Percentiles rank a stretch among this genome's conserved stretches.
Evolutionary conservation across 306 rosid species (phyloP).

Genomic region (Pachyrhizus erosus): DNA sequence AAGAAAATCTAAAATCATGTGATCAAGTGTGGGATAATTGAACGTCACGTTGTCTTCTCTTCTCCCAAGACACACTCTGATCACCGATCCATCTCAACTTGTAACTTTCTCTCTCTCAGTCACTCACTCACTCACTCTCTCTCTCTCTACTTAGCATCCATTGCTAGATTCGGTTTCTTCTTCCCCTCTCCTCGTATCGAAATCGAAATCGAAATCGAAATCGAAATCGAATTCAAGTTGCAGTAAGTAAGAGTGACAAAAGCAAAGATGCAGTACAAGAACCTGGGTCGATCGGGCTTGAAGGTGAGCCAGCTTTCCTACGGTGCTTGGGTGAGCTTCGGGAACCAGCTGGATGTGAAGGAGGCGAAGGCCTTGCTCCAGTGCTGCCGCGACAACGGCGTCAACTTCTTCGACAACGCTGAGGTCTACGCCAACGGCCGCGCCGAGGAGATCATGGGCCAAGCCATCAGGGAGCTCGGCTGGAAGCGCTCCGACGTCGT

Average conservation of each 20-base stretch:
- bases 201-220: not conserved
- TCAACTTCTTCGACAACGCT: conserved; percentile 99
- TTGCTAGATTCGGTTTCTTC: too few relatives aligned
- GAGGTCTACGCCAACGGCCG: conserved; percentile 97
- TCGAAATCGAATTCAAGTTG: not conserved
- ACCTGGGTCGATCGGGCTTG: conserved; percentile 85
- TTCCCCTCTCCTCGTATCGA: too few relatives aligned
- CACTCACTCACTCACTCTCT: too few relatives aligned
- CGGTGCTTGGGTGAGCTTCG: conserved; percentile 98
- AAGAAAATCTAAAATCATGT: too few relatives aligned
- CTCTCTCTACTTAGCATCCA: too few relatives aligned
- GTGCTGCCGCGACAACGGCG: conserved; percentile 92
- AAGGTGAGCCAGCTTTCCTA: conserved; percentile 92
- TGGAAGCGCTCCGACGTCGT: conserved; percentile 97
- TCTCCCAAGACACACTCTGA: too few relatives aligned
- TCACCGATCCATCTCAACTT: too few relatives aligned
- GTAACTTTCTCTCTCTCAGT: too few relatives aligned
- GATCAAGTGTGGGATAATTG: too few relatives aligned
- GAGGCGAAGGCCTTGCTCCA: conserved; percentile 92
- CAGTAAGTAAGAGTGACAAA: too few relatives aligned
- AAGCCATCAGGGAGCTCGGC: conserved; percentile 85
- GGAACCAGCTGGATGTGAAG: conserved; percentile 95
- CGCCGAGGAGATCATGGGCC: conserved; percentile 99
- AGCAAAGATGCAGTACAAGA: conserved; percentile 87
- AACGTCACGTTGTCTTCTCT: too few relatives aligned